A percentile compares a stretch with the other conserved stretches of the same genome.
Conservation (phyloP, 192 early-diverging fungal genomes). For the Cladochytrium replicatum region DNA sequence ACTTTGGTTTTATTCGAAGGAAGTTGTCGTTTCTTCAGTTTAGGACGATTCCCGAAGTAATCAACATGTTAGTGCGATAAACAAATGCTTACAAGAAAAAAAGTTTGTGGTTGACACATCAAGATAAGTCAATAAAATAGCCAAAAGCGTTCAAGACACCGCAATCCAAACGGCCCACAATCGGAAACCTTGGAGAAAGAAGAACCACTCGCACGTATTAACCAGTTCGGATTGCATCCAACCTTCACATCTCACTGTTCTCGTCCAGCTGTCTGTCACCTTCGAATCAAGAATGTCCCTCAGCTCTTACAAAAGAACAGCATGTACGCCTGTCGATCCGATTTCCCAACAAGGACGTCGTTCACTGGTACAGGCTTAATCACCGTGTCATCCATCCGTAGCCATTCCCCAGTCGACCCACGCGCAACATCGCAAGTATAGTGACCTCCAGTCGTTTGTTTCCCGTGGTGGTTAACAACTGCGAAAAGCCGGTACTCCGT, state of each 20-base stretch:
- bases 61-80: too few species aligned
- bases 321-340: slow-evolving; percentile 64
- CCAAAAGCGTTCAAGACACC: neutral
- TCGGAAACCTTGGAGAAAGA: too few species aligned
- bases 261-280: too few species aligned
- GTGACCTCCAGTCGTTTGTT: slow-evolving; percentile 78
- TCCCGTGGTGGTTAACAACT: slow-evolving; percentile 95
- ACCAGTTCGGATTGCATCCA: too few species aligned
- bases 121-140: neutral
- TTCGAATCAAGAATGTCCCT: too few species aligned
- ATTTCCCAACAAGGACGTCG: slow-evolving; percentile 47
- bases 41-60: too few species aligned
- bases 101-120: neutral
- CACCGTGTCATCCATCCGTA: slow-evolving; percentile 82
- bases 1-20: too few species aligned
- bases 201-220: too few species aligned
- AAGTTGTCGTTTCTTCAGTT: too few species aligned
- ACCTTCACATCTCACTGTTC: too few species aligned
- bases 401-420: slow-evolving; percentile 64
- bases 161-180: neutral
- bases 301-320: too few species aligned
- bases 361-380: slow-evolving; percentile 46
- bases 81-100: slow-evolving; percentile 1
- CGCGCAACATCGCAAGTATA: slow-evolving; percentile 90
- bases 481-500: slow-evolving; percentile 24